Base-by-base conservation (phyloP, 1,284 basidiomycete genomes). In the Cryptococcus sp. region DNA sequence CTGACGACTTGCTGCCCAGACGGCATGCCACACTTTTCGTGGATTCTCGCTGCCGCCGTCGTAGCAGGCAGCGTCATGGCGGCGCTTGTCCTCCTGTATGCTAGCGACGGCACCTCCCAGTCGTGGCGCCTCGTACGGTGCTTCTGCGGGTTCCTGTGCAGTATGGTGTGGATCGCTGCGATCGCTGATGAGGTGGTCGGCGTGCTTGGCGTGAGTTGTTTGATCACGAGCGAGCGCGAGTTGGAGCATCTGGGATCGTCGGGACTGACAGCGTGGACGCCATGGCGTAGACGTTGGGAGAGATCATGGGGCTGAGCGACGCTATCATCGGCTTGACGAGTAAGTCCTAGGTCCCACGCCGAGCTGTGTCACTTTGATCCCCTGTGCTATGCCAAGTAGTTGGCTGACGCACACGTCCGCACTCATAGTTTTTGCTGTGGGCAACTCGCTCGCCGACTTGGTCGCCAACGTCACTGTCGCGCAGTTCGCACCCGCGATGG, bases 401-500 rank as follows among this genome's bases (percentile, higher is more conserved):
- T n/a, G n/a, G n/a, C n/a, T n/a, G n/a, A n/a, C n/a, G n/a, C n/a
- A n/a, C n/a, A n/a, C n/a, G n/a, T n/a, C n/a, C n/a, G n/a, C n/a
- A n/a, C n/a, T 21, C 21, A 49, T 18, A 71, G 71, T 98, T 62
- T 98, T 98, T 69, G 95, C 94, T 0, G 83, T 97, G 36, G 95
- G 95, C 21, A 98, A 98, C 77, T 94, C 90, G 35, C 83, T 97
- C 7, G 95, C 94, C 1, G 95, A 98, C 77, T 83, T 98, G 18
- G 94, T 98, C 2, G 94, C 95, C 37, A 98, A 98, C 78, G 88
- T 92, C 78, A 94, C 90, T 48, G 90, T 91, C 8, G 92, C 91
- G 18, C 87, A 75, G 60, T 78, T 77, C 54, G 73, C 77, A 1
- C 77, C 77, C 9, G 72, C 72, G 39, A 78, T 78, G 77, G 75